Conservation (phyloP, 352 stramenopile species). For the Achlya hypogyna region DNA sequence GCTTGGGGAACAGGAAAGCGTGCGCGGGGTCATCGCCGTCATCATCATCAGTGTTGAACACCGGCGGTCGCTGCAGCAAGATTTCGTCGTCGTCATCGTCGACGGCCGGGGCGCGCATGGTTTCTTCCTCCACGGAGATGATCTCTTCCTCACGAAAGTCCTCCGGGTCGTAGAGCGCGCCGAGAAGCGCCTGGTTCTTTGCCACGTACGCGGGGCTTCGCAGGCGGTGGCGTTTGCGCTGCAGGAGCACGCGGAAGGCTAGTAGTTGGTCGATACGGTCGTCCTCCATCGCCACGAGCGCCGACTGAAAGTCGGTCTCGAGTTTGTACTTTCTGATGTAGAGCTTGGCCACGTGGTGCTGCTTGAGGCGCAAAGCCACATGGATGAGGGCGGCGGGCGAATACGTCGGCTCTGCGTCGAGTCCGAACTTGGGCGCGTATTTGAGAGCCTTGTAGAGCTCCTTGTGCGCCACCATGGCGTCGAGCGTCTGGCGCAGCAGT, state of each 20-base stretch:
- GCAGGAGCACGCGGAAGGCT: constrained; percentile 55
- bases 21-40: background rate
- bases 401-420: constrained; percentile 33
- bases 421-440: constrained; percentile 77
- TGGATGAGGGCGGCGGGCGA: constrained; percentile 42
- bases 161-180: constrained; percentile 35
- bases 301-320: constrained; percentile 40
- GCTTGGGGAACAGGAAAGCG: background rate
- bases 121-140: constrained; percentile 45
- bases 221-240: constrained; percentile 13
- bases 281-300: constrained; percentile 52
- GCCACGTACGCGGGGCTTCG: constrained; percentile 24
- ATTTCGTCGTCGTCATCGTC: constrained; percentile 18
- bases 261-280: constrained; percentile 36
- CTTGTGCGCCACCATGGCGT: constrained; percentile 50
- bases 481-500: constrained; percentile 48
- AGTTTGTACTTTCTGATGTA: constrained; percentile 80
- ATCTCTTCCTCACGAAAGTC: constrained; percentile 41
- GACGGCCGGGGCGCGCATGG: constrained; percentile 27
- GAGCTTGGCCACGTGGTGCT: constrained; percentile 61
- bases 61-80: constrained; percentile 2
- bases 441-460: constrained; percentile 87
- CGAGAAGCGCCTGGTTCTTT: constrained; percentile 34
- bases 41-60: constrained; percentile 1
- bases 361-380: constrained; percentile 43